phyloP scores from a whole-genome alignment of 805 yeast genomes.

The Osmozyma mogii region DNA sequence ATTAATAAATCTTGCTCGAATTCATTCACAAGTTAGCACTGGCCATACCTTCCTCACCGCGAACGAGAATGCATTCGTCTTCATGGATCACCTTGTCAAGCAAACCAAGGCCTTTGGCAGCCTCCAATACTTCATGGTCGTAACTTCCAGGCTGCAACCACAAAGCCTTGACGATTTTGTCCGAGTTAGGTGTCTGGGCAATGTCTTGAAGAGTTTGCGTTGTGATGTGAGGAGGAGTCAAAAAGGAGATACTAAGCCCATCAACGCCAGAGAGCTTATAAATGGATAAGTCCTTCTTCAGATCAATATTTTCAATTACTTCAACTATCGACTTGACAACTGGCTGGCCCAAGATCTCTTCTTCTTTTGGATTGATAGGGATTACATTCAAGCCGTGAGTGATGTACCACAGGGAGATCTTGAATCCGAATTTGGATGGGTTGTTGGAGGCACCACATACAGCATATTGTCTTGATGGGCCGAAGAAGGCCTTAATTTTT shows the following conservation, averaged over 20 bases:
- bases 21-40: constrained; percentile 27
- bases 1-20: background rate
- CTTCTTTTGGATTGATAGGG: constrained; percentile 57
- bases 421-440: constrained; percentile 60
- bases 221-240: constrained; percentile 68
- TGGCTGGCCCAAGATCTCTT: constrained; percentile 37
- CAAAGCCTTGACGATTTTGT: constrained; percentile 40
- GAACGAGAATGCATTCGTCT: constrained; percentile 65
- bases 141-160: constrained; percentile 88
- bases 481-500: constrained; percentile 39
- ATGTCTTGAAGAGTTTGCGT: constrained; percentile 25
- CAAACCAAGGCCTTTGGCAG: constrained; percentile 29
- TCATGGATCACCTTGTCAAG: constrained; percentile 29
- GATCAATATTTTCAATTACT: constrained; percentile 16
- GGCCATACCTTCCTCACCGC: constrained; percentile 48
- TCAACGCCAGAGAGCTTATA: constrained; percentile 25
- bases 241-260: constrained; percentile 54
- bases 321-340: constrained; percentile 27
- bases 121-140: constrained; percentile 41
- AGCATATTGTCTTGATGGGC: constrained; percentile 44
- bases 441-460: constrained; percentile 69
- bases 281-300: constrained; percentile 12
- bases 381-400: constrained; percentile 47
- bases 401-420: constrained; percentile 62
- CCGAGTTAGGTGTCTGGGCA: constrained; percentile 33